Percentiles rank a stretch among this genome's conserved stretches.
Evolutionary conservation across 345 rosid species (phyloP).

Genomic region (Eutrema heterophyllum): DNA sequence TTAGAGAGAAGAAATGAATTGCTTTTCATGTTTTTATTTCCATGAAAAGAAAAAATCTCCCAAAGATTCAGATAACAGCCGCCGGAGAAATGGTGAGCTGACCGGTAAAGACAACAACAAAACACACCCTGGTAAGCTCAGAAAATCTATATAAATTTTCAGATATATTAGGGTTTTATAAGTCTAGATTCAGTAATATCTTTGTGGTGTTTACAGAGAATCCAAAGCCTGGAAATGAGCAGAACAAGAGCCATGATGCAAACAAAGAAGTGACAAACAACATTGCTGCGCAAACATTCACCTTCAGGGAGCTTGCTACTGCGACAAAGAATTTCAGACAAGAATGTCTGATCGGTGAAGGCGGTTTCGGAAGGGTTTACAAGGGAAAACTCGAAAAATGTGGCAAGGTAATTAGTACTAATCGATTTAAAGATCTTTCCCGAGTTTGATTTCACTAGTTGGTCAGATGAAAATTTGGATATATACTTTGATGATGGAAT

Average conservation of each 20-base stretch:
- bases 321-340: slow-evolving; percentile 87
- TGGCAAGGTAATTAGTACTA: slow-evolving; percentile 50
- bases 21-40: slow-evolving; percentile 71
- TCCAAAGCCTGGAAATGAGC: slow-evolving; percentile 23
- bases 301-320: slow-evolving; percentile 76
- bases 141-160: not conserved
- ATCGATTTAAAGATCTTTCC: not conserved
- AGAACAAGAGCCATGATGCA: slow-evolving; percentile 27
- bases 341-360: slow-evolving; percentile 90
- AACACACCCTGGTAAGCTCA: slow-evolving; percentile 32
- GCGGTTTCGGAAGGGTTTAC: slow-evolving; percentile 93
- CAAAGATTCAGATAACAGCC: slow-evolving; percentile 26
- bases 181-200: not conserved
- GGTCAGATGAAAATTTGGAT: not conserved
- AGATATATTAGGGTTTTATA: not conserved
- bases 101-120: slow-evolving; percentile 31
- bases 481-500: not conserved
- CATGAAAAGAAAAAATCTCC: slow-evolving; percentile 41
- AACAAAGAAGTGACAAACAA: slow-evolving; percentile 33
- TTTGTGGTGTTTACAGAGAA: slow-evolving; percentile 14
- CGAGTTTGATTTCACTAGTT: not conserved
- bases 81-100: slow-evolving; percentile 28
- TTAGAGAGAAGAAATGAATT: slow-evolving; percentile 47
- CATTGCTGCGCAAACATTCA: slow-evolving; percentile 67
- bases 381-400: slow-evolving; percentile 66